A percentile compares a stretch with the other conserved stretches of the same genome.
phyloP scores from a whole-genome alignment of 2,329 filamentous ascomycete genomes.

The Aspergillus jensenii region DNA sequence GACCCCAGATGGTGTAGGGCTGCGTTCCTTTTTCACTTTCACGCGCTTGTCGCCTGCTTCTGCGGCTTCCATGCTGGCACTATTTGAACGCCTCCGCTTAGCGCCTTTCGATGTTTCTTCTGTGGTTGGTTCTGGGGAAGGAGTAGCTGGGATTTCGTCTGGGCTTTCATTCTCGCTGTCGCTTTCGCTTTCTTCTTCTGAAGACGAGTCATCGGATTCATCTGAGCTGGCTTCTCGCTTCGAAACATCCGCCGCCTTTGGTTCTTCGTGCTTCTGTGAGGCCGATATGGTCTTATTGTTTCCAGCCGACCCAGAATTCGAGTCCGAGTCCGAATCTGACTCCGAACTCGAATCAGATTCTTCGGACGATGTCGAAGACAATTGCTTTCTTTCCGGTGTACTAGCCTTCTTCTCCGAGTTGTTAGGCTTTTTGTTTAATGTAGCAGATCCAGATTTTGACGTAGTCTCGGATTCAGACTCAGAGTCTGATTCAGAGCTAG shows the following conservation, averaged over 20 bases:
- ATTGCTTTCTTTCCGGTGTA: neutral
- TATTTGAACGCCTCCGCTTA: neutral
- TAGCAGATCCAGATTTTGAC: neutral
- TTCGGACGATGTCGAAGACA: neutral
- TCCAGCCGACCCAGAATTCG: neutral
- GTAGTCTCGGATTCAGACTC: neutral
- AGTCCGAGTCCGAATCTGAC: neutral
- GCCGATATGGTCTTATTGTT: neutral
- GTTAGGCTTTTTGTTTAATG: neutral
- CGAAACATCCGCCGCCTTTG: neutral
- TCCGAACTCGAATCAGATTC: neutral
- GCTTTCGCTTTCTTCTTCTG: neutral
- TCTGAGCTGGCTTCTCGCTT: neutral
- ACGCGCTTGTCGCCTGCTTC: neutral
- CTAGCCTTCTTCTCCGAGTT: neutral
- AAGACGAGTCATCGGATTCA: neutral
- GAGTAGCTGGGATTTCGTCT: neutral
- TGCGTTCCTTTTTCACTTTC: neutral
- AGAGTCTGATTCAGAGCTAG: neutral
- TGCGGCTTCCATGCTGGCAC: neutral
- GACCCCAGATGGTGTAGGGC: neutral
- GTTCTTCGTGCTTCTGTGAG: neutral
- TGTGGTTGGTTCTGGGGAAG: neutral
- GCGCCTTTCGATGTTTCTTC: neutral
- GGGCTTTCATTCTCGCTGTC: neutral